Evolutionary conservation across 2,329 filamentous ascomycete genomes (phyloP), one percentile per base, ranked within the genome.

Genomic region (Alternaria triticina): DNA sequence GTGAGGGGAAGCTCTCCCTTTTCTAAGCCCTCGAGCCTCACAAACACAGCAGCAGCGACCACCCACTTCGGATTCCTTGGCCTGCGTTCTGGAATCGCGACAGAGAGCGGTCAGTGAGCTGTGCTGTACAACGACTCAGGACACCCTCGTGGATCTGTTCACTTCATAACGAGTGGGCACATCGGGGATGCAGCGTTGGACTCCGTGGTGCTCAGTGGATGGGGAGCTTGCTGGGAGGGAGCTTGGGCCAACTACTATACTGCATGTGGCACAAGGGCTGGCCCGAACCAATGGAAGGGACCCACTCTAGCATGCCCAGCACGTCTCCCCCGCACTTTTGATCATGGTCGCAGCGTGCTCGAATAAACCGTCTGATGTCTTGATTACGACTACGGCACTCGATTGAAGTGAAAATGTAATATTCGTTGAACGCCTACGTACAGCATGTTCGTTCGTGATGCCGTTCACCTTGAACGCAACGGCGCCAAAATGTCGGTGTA

Each of bases 401-500:
- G 49, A 36, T 33, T n/a, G 6, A 51, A 15, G 28, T 3, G 11
- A 25, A 36, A 36, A 28, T 4, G 28, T 33, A 11, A 49, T 13
- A 3, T 20, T 55, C 30, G 20, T 33, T 15, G 46, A 33, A 9
- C 10, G 46, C 11, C 28, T 2, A 12, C n/a, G 20, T 8, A n/a
- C 7, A 17, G 27, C 47, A 36, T 11, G 20, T 27, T 40, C 46
- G 27, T 46, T 49, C 22, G 54, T 22, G 30, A 54, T 12, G 30
- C 15, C 43, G 15, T 8, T 27, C 28, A 27, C 30, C 22, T 36
- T 20, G 33, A n/a, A 20, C n/a, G 46, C 15, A 27, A 47, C 30
- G 51, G 45, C 46, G 59, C 59, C 28, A 65, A 60, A 70, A 69
- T 70, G 68, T 70, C 68, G 68, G 68, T 70, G 68, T 64, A 45